Percentiles rank a stretch among this genome's conserved stretches.
Evolutionary conservation across 2,329 filamentous ascomycete genomes (phyloP).

Genomic region (Pseudovirgaria hyperparasitica): DNA sequence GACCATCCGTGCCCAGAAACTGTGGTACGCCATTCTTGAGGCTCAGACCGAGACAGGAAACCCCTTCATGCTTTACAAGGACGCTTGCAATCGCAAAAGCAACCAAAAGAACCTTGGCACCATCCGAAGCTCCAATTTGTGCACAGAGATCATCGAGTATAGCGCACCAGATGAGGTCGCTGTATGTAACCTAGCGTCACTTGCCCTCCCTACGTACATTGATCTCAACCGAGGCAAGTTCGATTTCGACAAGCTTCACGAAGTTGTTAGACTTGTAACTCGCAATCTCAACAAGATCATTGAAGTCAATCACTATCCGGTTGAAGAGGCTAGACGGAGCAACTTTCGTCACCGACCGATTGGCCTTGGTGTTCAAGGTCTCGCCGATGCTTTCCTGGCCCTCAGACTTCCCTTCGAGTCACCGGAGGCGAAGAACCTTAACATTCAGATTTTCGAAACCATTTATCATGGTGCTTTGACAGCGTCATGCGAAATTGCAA

Average conservation of each 20-base stretch:
- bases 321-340: slow-evolving; percentile 82
- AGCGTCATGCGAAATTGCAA: slow-evolving; percentile 74
- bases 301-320: slow-evolving; percentile 97
- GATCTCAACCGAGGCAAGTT: slow-evolving; percentile 75
- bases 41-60: slow-evolving; percentile 98
- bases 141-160: slow-evolving; percentile 98
- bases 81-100: slow-evolving; percentile 95
- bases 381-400: slow-evolving; percentile 95
- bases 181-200: slow-evolving; percentile 92
- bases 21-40: slow-evolving; percentile 98
- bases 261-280: slow-evolving; percentile 83
- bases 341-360: slow-evolving; percentile 96
- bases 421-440: slow-evolving; percentile 81
- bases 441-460: slow-evolving; percentile 98
- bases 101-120: slow-evolving; percentile 99
- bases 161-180: slow-evolving; percentile 94
- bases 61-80: slow-evolving; percentile 99
- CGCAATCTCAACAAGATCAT: slow-evolving; percentile 98
- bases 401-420: slow-evolving; percentile 96
- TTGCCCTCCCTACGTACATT: slow-evolving; percentile 83
- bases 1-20: slow-evolving; percentile 94
- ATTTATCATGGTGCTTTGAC: slow-evolving; percentile 95
- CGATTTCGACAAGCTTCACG: slow-evolving; percentile 94
- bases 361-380: slow-evolving; percentile 91
- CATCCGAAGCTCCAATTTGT: slow-evolving; percentile 96